These are phyloP conservation scores for Articulospora tetracladia DNA, from an alignment of 495 filamentous ascomycete genomes.

Conservation along the genomic window DNA sequence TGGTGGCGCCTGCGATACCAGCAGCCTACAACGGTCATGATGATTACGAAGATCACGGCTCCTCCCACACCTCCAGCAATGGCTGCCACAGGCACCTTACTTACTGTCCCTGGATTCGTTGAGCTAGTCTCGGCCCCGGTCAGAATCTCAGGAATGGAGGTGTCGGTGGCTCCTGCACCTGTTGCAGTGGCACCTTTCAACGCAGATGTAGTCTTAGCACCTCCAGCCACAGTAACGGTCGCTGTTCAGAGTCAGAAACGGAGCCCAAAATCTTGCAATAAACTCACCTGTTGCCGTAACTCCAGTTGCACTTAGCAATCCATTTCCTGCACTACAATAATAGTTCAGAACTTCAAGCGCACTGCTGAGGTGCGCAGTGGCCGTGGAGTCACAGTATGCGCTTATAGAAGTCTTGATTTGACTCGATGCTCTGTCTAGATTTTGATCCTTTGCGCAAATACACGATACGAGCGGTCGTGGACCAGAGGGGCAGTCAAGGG, in stretches of 20 bases:
- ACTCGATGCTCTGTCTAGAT: conserved; percentile 33
- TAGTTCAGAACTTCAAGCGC: conserved; percentile 38
- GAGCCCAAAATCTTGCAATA: not conserved
- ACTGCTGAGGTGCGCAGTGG: conserved; percentile 41
- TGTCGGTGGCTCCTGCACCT: not conserved
- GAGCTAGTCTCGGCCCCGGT: not conserved
- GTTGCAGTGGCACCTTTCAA: not conserved
- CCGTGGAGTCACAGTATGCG: conserved; percentile 37
- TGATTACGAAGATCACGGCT: conserved; percentile 28
- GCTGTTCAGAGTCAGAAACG: conserved; percentile 1
- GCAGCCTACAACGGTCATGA: conserved; percentile 14
- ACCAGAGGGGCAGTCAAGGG: conserved; percentile 35
- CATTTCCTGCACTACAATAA: conserved; percentile 45
- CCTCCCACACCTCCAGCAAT: conserved; percentile 38
- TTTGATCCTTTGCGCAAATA: conserved; percentile 41
- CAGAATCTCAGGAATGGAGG: conserved; percentile 1
- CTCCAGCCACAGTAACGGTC: not conserved
- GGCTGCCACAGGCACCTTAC: conserved; percentile 13
- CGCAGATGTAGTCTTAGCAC: not conserved
- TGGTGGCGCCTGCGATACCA: not conserved
- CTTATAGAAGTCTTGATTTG: conserved; percentile 36
- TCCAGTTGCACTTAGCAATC: conserved; percentile 30
- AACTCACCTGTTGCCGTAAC: conserved; percentile 33
- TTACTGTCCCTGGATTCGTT: not conserved
- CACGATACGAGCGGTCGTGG: conserved; percentile 44